Base-by-base conservation (phyloP, 176 grass and related monocot genomes). In the Cymbopogon citratus region DNA sequence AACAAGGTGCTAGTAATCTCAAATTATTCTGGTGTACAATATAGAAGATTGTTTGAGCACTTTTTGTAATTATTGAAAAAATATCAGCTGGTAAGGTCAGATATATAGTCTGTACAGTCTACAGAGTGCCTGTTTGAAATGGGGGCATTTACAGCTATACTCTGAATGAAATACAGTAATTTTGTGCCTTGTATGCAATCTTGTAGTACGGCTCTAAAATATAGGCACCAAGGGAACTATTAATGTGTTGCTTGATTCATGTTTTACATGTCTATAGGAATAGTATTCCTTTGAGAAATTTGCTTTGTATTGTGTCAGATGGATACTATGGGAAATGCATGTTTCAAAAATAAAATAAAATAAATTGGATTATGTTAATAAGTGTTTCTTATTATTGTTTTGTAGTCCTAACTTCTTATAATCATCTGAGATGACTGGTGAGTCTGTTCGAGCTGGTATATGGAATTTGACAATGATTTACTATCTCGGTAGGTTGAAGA, bases 401-500 rank as follows among this genome's bases (percentile, higher is more conserved):
- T 41, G 5, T 25, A 16, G 24, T 40, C 54, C n/a, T 62, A 25
- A 61, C 6, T 77, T 38, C 34, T 35, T 57, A 57, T 57, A 57
- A 66, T 68, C 0, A 1, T 51, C 21, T 69, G 51, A 76, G 5
- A 28, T 59, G 1, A 41, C 19, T 57, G 18, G 19, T 84, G 33
- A 38, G 45, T 33, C 12, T 7, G 13, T 89, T 61, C 85, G 15
- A 74, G 19, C 23, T 69, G 29, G 46, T 72, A 61, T 79, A 60
- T 35, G 18, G 44, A 83, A 66, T 38, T 76, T 78, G 35, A 74
- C 0, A 18, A 25, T 27, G 38, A 73, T 82, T 74, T 48, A 6
- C 0, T 78, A 72, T 33, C 40, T 78, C 76, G 76, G 69, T 86
- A 95, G 95, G 88, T 98, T 24, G 95, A 95, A 84, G 92, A 98